Evolutionary conservation across 192 early-diverging fungal genomes (phyloP).

Genomic region (Spizellomyces punctatus): DNA sequence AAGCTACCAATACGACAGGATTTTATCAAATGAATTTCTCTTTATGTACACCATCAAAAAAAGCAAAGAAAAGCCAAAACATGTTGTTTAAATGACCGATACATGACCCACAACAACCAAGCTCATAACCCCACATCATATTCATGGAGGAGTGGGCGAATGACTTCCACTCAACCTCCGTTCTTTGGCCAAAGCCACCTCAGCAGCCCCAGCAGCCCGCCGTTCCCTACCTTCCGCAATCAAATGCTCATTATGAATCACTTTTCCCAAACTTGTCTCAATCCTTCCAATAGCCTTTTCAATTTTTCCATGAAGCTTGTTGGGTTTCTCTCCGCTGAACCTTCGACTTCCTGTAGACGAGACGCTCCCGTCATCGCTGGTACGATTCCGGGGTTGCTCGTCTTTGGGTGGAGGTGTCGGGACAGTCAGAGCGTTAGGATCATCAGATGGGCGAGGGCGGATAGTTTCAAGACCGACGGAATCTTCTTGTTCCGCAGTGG

Average conservation of each 20-base stretch:
- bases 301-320: not conserved
- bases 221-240: slow-evolving; percentile 8
- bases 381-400: not conserved
- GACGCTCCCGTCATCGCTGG: not conserved
- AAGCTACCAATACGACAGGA: too few species aligned
- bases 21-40: too few species aligned
- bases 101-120: too few species aligned
- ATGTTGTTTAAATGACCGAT: too few species aligned
- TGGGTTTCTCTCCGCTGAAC: not conserved
- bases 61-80: too few species aligned
- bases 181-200: slow-evolving; percentile 13
- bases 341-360: not conserved
- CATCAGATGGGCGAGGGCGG: slow-evolving; percentile 11
- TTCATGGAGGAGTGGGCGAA: too few species aligned
- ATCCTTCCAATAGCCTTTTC: slow-evolving; percentile 24
- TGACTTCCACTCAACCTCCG: slow-evolving; percentile 11
- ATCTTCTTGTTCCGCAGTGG: not conserved
- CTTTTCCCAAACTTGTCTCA: slow-evolving; percentile 14
- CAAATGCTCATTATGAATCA: slow-evolving; percentile 7
- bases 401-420: slow-evolving; percentile 4
- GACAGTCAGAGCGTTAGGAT: not conserved
- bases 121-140: too few species aligned
- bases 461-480: slow-evolving; percentile 4
- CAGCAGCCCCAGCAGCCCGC: not conserved
- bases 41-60: too few species aligned